Percentiles rank a stretch among this genome's conserved stretches.
phyloP scores from a whole-genome alignment of 768 basidiomycete genomes.

The Mycena vulgaris region DNA sequence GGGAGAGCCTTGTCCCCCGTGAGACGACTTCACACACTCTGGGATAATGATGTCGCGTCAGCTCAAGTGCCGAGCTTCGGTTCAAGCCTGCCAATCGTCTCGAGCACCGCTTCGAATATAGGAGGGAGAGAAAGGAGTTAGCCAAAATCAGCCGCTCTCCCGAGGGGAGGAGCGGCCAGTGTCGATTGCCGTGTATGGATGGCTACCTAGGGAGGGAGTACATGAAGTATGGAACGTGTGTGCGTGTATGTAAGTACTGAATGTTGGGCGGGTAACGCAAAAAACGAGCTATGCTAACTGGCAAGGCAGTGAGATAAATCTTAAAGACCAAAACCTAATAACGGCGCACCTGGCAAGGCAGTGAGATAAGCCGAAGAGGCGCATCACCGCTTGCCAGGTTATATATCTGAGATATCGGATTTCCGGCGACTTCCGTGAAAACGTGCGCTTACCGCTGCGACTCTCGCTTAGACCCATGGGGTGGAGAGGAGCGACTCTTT shows the following conservation, averaged over 20 bases:
- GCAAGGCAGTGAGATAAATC: not conserved
- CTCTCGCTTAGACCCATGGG: conserved; percentile 7
- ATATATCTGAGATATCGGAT: not conserved
- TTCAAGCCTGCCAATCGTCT: too few species aligned
- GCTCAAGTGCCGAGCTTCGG: too few species aligned
- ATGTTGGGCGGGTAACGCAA: too few species aligned
- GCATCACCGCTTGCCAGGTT: not conserved
- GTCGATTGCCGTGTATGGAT: too few species aligned
- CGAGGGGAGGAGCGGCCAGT: too few species aligned
- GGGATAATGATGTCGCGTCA: too few species aligned
- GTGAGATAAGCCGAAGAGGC: not conserved
- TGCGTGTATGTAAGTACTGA: not conserved
- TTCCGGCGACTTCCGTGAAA: not conserved
- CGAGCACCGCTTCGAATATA: too few species aligned
- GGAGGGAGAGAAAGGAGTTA: too few species aligned
- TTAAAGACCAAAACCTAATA: not conserved
- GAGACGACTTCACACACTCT: too few species aligned
- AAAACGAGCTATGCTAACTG: not conserved
- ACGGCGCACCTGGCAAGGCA: not conserved
- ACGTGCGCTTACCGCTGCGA: conserved; percentile 8
- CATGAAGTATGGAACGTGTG: not conserved
- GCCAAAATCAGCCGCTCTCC: too few species aligned
- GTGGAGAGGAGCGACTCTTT: conserved; percentile 22
- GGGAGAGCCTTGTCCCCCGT: too few species aligned
- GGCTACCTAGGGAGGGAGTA: not conserved